Evolutionary conservation across 2,329 filamentous ascomycete genomes (phyloP).

Genomic region (Ophiostoma populinum): DNA sequence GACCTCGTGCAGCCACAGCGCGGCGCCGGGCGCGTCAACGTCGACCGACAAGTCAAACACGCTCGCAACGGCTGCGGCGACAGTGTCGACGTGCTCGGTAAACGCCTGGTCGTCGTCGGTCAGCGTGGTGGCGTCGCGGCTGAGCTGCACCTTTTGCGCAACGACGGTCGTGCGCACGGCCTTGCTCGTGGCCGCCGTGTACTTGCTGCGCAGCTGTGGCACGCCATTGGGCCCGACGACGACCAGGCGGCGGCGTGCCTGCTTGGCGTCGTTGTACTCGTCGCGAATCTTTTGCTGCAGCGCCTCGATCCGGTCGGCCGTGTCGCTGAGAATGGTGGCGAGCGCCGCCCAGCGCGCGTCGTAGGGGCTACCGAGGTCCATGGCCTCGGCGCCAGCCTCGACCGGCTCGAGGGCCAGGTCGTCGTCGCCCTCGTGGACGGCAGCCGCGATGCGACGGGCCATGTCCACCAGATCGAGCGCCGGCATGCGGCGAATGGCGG

Average conservation of each 20-base stretch:
- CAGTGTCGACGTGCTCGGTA: slow-evolving; percentile 43
- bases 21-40: slow-evolving; percentile 10
- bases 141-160: slow-evolving; percentile 65
- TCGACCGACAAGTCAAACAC: slow-evolving; percentile 20
- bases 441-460: slow-evolving; percentile 24
- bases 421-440: slow-evolving; percentile 20
- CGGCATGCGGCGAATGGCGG: slow-evolving; percentile 41
- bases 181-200: slow-evolving; percentile 52
- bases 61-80: slow-evolving; percentile 31
- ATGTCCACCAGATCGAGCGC: slow-evolving; percentile 29
- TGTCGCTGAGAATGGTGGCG: slow-evolving; percentile 19
- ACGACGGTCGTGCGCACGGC: slow-evolving; percentile 62
- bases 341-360: slow-evolving; percentile 10
- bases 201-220: slow-evolving; percentile 48
- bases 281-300: slow-evolving; percentile 28
- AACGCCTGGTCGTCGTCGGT: slow-evolving; percentile 56
- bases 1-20: slow-evolving; percentile 47
- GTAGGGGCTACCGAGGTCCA: neutral
- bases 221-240: neutral
- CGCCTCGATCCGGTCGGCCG: slow-evolving; percentile 28
- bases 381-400: slow-evolving; percentile 15
- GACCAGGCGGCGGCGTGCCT: neutral
- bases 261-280: slow-evolving; percentile 25
- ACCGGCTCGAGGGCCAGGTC: slow-evolving; percentile 21
- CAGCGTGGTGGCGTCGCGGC: slow-evolving; percentile 53